Base-by-base conservation (phyloP, 768 basidiomycete genomes). In the Agrocybe chaxingu region DNA sequence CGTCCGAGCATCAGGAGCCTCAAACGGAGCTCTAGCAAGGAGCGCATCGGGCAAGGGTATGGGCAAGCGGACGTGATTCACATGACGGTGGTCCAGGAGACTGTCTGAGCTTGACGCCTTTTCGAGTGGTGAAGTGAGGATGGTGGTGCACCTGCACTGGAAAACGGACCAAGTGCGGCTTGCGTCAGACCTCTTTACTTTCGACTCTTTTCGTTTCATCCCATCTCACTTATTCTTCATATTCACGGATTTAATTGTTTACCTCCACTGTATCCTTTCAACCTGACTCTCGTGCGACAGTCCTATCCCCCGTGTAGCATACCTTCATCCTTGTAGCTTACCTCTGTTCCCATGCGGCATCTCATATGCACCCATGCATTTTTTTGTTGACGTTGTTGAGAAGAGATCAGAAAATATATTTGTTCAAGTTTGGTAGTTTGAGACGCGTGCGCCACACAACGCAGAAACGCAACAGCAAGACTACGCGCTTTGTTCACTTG, bases 51-150 rank as follows among this genome's bases (percentile, higher is more conserved):
- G 16, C 49, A 59, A 19, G 57, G 36, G 30, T 51, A 51, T 38
- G 8, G 47, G 3, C 52, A 64, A n/a, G 45, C 47, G 7, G 70
- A 74, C 55, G 62, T 66, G 47, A 66, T 79, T 37, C 70, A 70
- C 56, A 73, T 77, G 73, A 71, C 73, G 1, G 68, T 75, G 36
- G 69, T 74, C 29, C 70, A 69, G 47, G 77, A 78, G 51, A 70
- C 66, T 8, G 63, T 60, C 31, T 72, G 57, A 35, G 43, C 33
- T 50, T 45, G 75, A 67, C 74, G 29, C 66, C 35, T 40, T 42
- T 39, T 46, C 24, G 24, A 24, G 24, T 24, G 24, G 24, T 5
- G 24, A 24, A 5, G 24, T 24, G 24, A 24, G 24, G 24, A 24
- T 24, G 24, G 24, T 24, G 24, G 24, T 24, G 24, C 24, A 24